A percentile compares a stretch with the other conserved stretches of the same genome.
These are phyloP conservation scores for Salix exigua DNA, from an alignment of 345 rosid genomes.

Conservation along the genomic window DNA sequence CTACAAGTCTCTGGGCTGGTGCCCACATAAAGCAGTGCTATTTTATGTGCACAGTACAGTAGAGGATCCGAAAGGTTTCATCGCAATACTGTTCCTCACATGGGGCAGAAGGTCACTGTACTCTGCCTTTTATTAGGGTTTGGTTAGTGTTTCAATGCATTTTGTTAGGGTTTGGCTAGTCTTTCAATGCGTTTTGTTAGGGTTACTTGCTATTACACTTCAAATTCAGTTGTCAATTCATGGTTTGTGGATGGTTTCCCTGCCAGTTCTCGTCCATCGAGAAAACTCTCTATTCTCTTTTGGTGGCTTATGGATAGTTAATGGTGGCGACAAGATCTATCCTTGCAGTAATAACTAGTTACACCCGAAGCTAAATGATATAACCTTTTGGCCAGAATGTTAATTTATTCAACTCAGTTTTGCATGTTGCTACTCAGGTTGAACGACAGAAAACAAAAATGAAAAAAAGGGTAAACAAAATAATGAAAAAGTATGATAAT, in stretches of 20 bases:
- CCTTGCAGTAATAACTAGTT: neutral
- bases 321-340: neutral
- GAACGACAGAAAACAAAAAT: too few relatives aligned
- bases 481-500: too few relatives aligned
- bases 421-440: too few relatives aligned
- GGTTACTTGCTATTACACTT: neutral
- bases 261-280: conserved; percentile 10
- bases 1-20: neutral
- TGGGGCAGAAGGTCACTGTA: neutral
- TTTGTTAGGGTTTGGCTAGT: neutral
- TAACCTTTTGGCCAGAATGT: too few relatives aligned
- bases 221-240: conserved; percentile 14
- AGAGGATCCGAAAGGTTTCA: neutral
- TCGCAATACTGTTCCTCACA: neutral
- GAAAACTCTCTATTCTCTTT: neutral
- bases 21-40: neutral
- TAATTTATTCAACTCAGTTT: too few relatives aligned
- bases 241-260: neutral
- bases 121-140: conserved; percentile 5
- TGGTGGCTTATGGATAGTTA: neutral
- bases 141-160: conserved; percentile 5
- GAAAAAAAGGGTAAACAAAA: too few relatives aligned
- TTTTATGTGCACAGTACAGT: neutral
- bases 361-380: too few relatives aligned
- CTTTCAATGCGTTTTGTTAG: neutral